Evolutionary conservation across 2,329 filamentous ascomycete genomes (phyloP).

Genomic region (Xylaria sp.): DNA sequence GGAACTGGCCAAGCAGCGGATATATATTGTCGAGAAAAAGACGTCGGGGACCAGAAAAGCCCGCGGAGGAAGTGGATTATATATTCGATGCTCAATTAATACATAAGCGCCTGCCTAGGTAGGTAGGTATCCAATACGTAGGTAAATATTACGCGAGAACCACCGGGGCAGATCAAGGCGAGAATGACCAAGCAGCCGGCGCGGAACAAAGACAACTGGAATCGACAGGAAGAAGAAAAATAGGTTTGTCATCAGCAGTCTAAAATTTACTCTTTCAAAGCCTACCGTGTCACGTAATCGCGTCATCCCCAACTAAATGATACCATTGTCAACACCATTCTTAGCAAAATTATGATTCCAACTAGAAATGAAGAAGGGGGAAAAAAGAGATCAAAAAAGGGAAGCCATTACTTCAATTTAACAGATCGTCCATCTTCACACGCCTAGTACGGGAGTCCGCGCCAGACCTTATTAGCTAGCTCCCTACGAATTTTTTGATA

Average conservation of each 20-base stretch:
- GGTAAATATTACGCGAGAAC: conserved; percentile 33
- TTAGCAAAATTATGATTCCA: not conserved
- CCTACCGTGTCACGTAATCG: conserved; percentile 35
- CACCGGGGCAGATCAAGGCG: not conserved
- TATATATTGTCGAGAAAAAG: not conserved
- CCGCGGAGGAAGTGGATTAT: conserved; percentile 8
- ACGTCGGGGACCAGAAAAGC: conserved; percentile 3
- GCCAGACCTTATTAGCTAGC: no score
- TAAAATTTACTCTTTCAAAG: conserved; percentile 35
- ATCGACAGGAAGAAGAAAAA: conserved; percentile 7
- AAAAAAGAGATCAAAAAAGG: no score
- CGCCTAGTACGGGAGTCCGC: no score
- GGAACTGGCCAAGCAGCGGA: not conserved
- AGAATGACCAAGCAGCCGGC: conserved; percentile 31
- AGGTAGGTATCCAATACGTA: not conserved
- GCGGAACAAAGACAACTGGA: conserved; percentile 24
- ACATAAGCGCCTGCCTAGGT: not conserved
- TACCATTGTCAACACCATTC: conserved; percentile 22
- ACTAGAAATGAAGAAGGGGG: no score
- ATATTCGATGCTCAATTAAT: conserved; percentile 3
- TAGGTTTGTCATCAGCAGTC: conserved; percentile 32
- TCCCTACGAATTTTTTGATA: no score
- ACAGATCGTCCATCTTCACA: no score
- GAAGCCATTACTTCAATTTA: no score
- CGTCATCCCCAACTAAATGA: conserved; percentile 45